Evolutionary conservation across 192 early-diverging fungal species (phyloP).

Genomic region (Haplosporangium gracile): DNA sequence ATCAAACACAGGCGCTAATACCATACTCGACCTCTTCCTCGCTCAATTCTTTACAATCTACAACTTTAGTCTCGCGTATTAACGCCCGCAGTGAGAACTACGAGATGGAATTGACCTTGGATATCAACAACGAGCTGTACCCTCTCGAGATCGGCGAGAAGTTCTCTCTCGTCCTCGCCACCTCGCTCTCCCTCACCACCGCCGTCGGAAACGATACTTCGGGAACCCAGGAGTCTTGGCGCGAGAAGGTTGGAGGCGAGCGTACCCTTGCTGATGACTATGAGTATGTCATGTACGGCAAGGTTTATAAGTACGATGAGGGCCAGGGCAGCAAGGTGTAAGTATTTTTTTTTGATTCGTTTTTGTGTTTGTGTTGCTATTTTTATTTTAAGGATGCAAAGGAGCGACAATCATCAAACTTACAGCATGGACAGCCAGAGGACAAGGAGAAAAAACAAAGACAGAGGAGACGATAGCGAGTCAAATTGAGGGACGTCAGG

Average conservation of each 20-base stretch:
- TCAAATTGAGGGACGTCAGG: too few relatives aligned
- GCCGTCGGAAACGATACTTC: constrained; percentile 63
- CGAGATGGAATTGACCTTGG: constrained; percentile 92
- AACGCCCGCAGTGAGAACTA: constrained; percentile 84
- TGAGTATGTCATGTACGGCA: constrained; percentile 99
- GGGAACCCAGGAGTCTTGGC: constrained; percentile 76
- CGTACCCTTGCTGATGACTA: constrained; percentile 92
- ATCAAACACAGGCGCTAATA: not conserved
- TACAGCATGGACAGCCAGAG: too few relatives aligned
- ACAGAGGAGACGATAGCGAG: too few relatives aligned
- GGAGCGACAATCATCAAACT: too few relatives aligned
- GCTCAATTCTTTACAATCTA: not conserved
- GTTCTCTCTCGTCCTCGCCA: constrained; percentile 85
- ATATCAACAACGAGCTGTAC: constrained; percentile 97
- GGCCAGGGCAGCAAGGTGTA: constrained; percentile 79
- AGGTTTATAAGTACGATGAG: constrained; percentile 97
- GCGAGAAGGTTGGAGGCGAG: constrained; percentile 73
- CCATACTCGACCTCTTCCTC: too few relatives aligned
- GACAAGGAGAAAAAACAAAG: too few relatives aligned
- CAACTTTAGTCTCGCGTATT: constrained; percentile 85
- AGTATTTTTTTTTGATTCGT: constrained; percentile 11
- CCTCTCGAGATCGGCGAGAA: constrained; percentile 88
- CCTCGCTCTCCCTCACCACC: constrained; percentile 77
- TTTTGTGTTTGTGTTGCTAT: not conserved
- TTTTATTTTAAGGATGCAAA: too few relatives aligned